phyloP scores from a whole-genome alignment of 768 basidiomycete genomes.

The Chalciporus piperatus region DNA sequence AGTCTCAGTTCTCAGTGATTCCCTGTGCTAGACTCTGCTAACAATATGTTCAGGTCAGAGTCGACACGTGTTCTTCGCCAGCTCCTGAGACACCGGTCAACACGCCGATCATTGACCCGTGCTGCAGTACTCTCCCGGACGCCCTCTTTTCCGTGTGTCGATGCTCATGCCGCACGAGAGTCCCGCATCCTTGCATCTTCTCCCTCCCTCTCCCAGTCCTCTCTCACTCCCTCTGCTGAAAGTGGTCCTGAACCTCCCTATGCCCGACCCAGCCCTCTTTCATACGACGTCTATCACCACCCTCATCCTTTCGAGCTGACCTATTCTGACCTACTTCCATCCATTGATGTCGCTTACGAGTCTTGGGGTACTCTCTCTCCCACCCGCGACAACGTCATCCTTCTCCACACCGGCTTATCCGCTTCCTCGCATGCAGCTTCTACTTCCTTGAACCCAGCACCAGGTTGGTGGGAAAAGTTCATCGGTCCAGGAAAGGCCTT shows the following conservation, averaged over 20 bases:
- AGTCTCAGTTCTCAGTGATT: no score
- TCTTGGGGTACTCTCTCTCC: slow-evolving; percentile 92
- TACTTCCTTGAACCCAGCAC: slow-evolving; percentile 67
- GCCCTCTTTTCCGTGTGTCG: slow-evolving; percentile 71
- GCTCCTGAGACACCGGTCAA: background rate
- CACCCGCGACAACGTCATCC: slow-evolving; percentile 79
- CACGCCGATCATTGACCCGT: slow-evolving; percentile 1
- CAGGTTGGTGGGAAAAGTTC: slow-evolving; percentile 99
- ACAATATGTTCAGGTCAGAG: background rate
- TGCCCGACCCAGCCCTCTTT: slow-evolving; percentile 70
- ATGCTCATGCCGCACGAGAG: slow-evolving; percentile 73
- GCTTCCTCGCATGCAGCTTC: slow-evolving; percentile 94
- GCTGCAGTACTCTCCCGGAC: slow-evolving; percentile 3
- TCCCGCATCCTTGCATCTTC: slow-evolving; percentile 44
- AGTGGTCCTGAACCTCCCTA: slow-evolving; percentile 82
- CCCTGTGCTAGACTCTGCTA: no score
- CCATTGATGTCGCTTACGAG: slow-evolving; percentile 92
- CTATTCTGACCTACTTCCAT: slow-evolving; percentile 57
- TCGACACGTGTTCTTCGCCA: background rate
- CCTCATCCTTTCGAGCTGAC: slow-evolving; percentile 59
- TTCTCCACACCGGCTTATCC: slow-evolving; percentile 93
- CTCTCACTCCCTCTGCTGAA: slow-evolving; percentile 28
- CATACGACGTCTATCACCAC: slow-evolving; percentile 72
- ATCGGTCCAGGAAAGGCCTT: slow-evolving; percentile 93
- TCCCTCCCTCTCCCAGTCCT: slow-evolving; percentile 17